phyloP scores from a whole-genome alignment of 2,329 filamentous ascomycete species.

The Leptographium radiaticola region DNA sequence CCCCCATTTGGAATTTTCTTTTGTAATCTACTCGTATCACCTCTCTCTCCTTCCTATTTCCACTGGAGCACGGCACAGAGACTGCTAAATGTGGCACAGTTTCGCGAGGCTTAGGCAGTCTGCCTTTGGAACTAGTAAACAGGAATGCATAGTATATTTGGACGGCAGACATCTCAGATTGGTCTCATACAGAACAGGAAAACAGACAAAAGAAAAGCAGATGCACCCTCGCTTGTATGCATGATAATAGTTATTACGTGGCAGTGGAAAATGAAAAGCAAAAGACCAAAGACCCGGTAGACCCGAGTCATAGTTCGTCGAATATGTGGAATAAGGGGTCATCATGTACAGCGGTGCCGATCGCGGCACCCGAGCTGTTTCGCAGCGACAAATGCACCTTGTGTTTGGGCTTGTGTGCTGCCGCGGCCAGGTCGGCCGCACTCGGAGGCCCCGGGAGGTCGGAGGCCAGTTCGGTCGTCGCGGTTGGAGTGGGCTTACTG shows the following conservation, averaged over 20 bases:
- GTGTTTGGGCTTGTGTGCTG: background rate
- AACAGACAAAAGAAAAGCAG: background rate
- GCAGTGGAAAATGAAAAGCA: background rate
- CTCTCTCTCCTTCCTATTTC: too few relatives aligned
- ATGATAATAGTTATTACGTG: background rate
- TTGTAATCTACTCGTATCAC: too few relatives aligned
- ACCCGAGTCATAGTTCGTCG: constrained; percentile 5
- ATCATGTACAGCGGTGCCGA: background rate
- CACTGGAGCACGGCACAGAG: too few relatives aligned
- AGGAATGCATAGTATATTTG: background rate
- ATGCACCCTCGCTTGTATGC: background rate
- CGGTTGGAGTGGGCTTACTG: constrained; percentile 12
- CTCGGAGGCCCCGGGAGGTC: background rate
- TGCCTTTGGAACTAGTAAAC: too few relatives aligned
- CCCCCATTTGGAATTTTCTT: too few relatives aligned
- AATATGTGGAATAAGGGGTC: constrained; percentile 6
- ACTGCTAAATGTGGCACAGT: too few relatives aligned
- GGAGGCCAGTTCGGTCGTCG: background rate
- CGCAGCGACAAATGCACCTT: constrained; percentile 2
- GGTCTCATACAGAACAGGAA: background rate
- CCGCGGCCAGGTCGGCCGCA: background rate
- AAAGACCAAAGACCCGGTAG: background rate
- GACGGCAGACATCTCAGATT: background rate
- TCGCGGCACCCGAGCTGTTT: background rate
- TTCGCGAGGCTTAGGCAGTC: too few relatives aligned